A percentile compares a stretch with the other conserved stretches of the same genome.
Conservation (phyloP, 495 filamentous ascomycete species). For the Aspergillus cristatus region DNA sequence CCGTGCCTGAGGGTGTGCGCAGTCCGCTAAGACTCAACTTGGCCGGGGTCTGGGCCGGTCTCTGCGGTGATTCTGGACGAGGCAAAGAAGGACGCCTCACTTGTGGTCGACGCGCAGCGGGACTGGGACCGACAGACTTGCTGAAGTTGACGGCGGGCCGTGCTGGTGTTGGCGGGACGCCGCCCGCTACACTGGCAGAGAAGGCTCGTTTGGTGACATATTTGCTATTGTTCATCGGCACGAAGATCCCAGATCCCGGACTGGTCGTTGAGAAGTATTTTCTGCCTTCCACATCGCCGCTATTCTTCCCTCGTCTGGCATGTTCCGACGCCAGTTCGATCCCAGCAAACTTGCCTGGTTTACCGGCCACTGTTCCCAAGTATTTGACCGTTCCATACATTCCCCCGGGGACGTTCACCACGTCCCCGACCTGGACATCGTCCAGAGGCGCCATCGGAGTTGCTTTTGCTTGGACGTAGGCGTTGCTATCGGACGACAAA, state of each 20-base stretch:
- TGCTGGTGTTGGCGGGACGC: conserved; percentile 62
- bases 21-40: conserved; percentile 52
- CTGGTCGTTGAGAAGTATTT: conserved; percentile 74
- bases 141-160: conserved; percentile 55
- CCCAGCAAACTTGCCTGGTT: conserved; percentile 88
- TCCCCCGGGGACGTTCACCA: conserved; percentile 87
- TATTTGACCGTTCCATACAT: conserved; percentile 91
- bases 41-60: conserved; percentile 30
- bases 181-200: conserved; percentile 46
- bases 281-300: conserved; percentile 83
- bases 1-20: conserved; percentile 31
- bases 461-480: conserved; percentile 1
- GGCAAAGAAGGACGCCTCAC: conserved; percentile 60
- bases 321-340: conserved; percentile 81
- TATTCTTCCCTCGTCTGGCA: conserved; percentile 84
- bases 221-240: conserved; percentile 76
- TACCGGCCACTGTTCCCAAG: conserved; percentile 76
- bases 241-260: conserved; percentile 83
- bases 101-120: conserved; percentile 57
- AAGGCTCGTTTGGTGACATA: conserved; percentile 52
- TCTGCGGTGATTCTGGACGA: conserved; percentile 67
- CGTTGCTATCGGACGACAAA: no score
- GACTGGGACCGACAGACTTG: conserved; percentile 75
- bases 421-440: conserved; percentile 73
- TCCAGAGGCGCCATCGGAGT: conserved; percentile 32